Evolutionary conservation across 345 rosid genomes (phyloP), one percentile per base, ranked within the genome.

Genomic region (Raphanus sativus): DNA sequence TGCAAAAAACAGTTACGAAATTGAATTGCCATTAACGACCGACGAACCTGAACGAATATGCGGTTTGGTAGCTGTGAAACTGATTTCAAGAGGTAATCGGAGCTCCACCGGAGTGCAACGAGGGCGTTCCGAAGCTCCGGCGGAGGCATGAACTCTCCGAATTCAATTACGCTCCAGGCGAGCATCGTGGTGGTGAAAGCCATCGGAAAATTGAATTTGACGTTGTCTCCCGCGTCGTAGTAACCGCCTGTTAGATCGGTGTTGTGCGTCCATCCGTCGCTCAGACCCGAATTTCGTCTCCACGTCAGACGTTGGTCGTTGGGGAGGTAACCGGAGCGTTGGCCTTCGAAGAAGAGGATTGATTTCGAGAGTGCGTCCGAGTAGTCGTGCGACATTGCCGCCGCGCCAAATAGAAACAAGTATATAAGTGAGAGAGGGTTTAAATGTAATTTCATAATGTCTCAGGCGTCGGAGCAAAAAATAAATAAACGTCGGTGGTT

Each of bases 271-370:
- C 87, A 88, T 0, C 99, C 99, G 63, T 95, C 99, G 59, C 85
- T 77, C 9, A 95, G 81, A 30, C 91, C 98, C 1, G 97, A 95
- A 70, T 87, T 85, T 8, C 85, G 82, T 0, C 98, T 86, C 98
- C 99, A 95, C 0, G 70, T 9, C 21, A 88, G 0, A 4, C 93
- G 87, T 64, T 92, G 99, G 75, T 91, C 89, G 12, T 68, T 76
- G 0, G 99, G 98, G 61, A 95, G 74, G 75, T 32, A 83, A 1
- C 98, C 99, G 9, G 99, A 95, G 40, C 99, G 86, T 50, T 95
- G 99, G 60, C 99, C 99, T 71, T 95, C 94, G 78, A 95, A 95
- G 90, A 95, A 95, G 45, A 95, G 89, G 72, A 95, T 92, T 8
- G 96, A 85, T 79, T 95, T 95, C 15, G 98, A 83, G 65, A 95